Conservation (phyloP, 345 rosid genomes). For the Eucalyptus erythrocorys region DNA sequence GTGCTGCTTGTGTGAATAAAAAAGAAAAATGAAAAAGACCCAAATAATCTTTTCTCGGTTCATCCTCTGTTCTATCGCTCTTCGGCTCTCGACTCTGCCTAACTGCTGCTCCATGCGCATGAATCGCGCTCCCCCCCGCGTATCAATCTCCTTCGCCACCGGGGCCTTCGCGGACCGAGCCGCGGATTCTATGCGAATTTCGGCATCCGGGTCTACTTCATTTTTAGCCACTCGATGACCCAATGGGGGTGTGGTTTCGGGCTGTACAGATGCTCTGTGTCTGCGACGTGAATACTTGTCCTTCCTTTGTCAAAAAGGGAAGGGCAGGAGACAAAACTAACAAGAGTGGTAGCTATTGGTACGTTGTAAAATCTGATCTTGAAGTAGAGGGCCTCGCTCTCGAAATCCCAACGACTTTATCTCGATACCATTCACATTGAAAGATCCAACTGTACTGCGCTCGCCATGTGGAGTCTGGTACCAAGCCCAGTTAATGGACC, state of each 20-base stretch:
- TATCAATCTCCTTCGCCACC: neutral
- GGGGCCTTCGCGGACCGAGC: neutral
- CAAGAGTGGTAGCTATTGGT: neutral
- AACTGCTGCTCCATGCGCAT: neutral
- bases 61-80: neutral
- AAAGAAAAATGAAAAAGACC: neutral
- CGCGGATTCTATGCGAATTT: neutral
- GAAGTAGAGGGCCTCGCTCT: neutral
- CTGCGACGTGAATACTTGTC: neutral
- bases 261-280: neutral
- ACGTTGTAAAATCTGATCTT: neutral
- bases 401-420: neutral
- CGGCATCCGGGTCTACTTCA: neutral
- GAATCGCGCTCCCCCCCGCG: neutral
- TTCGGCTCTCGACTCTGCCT: neutral
- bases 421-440: neutral
- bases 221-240: neutral
- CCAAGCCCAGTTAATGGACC: neutral
- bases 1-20: constrained; percentile 1
- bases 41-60: neutral
- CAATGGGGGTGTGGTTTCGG: neutral
- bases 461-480: neutral
- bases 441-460: neutral
- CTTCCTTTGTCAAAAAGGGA: neutral
- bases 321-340: neutral